Evolutionary conservation across 352 stramenopile species (phyloP).

Genomic region (Plasmopara muralis): DNA sequence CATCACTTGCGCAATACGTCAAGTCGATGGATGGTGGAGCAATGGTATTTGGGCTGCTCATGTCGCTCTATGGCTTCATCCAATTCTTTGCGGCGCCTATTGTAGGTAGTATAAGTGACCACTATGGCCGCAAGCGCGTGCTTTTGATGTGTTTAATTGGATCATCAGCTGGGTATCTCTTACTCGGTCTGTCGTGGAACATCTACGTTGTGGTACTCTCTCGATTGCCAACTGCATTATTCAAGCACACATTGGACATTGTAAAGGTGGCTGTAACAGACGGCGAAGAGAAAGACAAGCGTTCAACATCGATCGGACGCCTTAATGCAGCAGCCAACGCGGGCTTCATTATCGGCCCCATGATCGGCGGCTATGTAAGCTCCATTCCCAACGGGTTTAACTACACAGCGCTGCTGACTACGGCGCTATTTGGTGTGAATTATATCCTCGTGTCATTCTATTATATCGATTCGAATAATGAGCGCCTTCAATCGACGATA

Average conservation of each 20-base stretch:
- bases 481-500: no score
- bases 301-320: no score
- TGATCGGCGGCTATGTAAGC: no score
- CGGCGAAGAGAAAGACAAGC: conserved; percentile 24
- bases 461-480: no score
- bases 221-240: conserved; percentile 58
- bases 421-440: no score
- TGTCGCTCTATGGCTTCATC: conserved; percentile 81
- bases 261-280: conserved; percentile 72
- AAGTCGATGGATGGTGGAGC: conserved; percentile 71
- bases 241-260: conserved; percentile 80
- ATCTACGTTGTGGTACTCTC: conserved; percentile 76
- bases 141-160: no score
- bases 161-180: conserved; percentile 31
- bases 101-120: conserved; percentile 22
- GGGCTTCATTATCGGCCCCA: no score
- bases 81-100: conserved; percentile 77
- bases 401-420: no score
- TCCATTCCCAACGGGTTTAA: no score
- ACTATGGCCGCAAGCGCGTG: no score
- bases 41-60: conserved; percentile 65
- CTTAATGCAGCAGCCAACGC: no score
- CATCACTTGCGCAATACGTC: conserved; percentile 68
- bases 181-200: conserved; percentile 71
- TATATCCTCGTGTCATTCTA: no score